phyloP scores from a whole-genome alignment of 768 basidiomycete genomes.

The Boletus vermiculosoides region DNA sequence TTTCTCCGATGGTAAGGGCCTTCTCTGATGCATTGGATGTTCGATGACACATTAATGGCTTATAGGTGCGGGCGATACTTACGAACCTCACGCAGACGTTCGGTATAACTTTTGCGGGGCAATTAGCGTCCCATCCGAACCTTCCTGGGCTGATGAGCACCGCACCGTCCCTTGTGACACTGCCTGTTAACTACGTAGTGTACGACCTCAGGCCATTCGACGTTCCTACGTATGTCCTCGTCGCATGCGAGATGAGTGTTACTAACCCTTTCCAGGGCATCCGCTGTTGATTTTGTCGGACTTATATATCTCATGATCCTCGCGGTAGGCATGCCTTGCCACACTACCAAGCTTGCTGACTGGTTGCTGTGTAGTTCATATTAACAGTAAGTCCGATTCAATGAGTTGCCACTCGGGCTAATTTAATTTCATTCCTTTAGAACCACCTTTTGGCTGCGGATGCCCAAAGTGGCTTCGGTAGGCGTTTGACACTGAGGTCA shows the following conservation, averaged over 20 bases:
- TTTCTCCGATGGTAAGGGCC: constrained; percentile 11
- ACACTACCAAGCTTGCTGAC: constrained; percentile 3
- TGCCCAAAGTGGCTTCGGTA: constrained; percentile 38
- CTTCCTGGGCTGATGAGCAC: constrained; percentile 38
- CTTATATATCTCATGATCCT: constrained; percentile 48
- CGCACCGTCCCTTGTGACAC: constrained; percentile 49
- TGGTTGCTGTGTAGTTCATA: constrained; percentile 20
- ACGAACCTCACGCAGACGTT: constrained; percentile 39
- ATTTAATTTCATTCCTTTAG: constrained; percentile 15
- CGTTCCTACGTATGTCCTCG: constrained; percentile 48
- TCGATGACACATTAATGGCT: neutral
- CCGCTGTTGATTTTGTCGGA: constrained; percentile 53
- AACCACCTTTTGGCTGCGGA: constrained; percentile 37
- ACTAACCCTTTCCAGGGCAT: constrained; percentile 37
- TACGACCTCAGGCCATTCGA: constrained; percentile 58
- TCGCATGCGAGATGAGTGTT: neutral
- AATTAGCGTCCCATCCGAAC: constrained; percentile 28
- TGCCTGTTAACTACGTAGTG: constrained; percentile 49
- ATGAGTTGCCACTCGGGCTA: neutral
- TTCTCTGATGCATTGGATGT: neutral
- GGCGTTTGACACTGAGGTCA: constrained; percentile 37
- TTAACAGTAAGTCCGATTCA: constrained; percentile 22
- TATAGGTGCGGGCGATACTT: constrained; percentile 34
- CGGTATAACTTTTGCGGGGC: constrained; percentile 31
- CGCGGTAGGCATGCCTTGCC: constrained; percentile 16